Evolutionary conservation across 495 filamentous ascomycete species (phyloP).

Genomic region (Penicillium samsonianum): DNA sequence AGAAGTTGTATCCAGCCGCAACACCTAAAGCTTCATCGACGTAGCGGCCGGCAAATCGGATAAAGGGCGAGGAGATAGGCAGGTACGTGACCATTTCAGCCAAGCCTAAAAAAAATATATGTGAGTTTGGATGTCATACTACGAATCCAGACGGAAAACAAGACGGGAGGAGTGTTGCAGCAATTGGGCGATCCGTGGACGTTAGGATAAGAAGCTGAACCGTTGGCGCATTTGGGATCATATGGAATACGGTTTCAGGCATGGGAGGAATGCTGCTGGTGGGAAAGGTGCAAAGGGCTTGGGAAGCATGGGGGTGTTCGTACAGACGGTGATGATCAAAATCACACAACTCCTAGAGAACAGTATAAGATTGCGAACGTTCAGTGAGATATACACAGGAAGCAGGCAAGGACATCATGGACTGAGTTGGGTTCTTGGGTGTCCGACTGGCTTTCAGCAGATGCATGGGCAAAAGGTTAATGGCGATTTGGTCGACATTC

Average conservation of each 20-base stretch:
- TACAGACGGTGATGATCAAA: constrained; percentile 65
- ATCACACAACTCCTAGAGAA: constrained; percentile 64
- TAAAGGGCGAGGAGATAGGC: constrained; percentile 79
- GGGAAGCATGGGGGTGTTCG: constrained; percentile 23
- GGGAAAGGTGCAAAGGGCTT: constrained; percentile 25
- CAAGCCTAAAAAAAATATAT: constrained; percentile 48
- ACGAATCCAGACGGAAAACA: constrained; percentile 3
- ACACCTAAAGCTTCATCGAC: constrained; percentile 69
- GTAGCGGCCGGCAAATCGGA: constrained; percentile 77
- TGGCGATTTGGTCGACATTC: constrained; percentile 5
- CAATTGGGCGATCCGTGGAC: constrained; percentile 2
- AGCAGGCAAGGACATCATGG: constrained; percentile 5
- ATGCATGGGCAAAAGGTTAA: constrained; percentile 5
- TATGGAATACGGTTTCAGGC: constrained; percentile 2
- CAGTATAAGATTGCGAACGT: constrained; percentile 33
- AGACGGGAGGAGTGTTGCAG: not conserved
- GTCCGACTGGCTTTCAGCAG: constrained; percentile 8
- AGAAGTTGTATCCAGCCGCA: constrained; percentile 71
- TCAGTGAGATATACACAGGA: constrained; percentile 1
- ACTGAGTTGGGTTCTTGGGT: constrained; percentile 13
- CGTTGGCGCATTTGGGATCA: constrained; percentile 11
- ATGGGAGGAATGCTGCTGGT: not conserved
- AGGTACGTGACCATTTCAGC: constrained; percentile 83
- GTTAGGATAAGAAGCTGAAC: not conserved
- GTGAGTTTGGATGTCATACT: constrained; percentile 22